These are phyloP conservation scores for Penicillium hordei DNA, from an alignment of 2,329 filamentous ascomycete genomes.

Conservation along the genomic window DNA sequence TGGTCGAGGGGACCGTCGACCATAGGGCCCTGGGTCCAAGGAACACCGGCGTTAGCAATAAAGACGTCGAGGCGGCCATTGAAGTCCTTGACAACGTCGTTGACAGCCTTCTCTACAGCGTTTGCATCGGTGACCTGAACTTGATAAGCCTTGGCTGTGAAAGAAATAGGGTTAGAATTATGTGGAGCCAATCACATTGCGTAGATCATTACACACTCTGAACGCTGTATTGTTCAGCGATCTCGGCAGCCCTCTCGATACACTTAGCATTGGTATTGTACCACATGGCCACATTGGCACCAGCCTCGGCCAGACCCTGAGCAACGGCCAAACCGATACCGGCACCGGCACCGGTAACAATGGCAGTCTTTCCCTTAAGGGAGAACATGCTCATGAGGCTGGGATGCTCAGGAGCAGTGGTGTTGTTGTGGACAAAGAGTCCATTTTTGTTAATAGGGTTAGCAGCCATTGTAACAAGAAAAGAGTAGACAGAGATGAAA, in stretches of 20 bases:
- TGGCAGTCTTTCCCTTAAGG: constrained; percentile 67
- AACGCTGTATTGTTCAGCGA: constrained; percentile 66
- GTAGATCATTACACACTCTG: constrained; percentile 45
- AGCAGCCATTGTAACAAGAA: constrained; percentile 33
- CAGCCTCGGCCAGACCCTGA: constrained; percentile 65
- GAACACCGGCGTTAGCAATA: constrained; percentile 74
- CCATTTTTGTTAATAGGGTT: constrained; percentile 42
- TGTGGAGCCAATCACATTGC: background rate
- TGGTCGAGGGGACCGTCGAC: constrained; percentile 64
- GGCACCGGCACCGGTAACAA: constrained; percentile 68
- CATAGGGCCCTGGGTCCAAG: constrained; percentile 68
- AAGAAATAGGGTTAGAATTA: constrained; percentile 4
- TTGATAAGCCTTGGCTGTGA: constrained; percentile 51
- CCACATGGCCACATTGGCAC: constrained; percentile 71
- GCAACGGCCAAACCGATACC: constrained; percentile 68
- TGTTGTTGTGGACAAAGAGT: constrained; percentile 60
- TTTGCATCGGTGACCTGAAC: constrained; percentile 48
- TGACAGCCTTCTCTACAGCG: constrained; percentile 44
- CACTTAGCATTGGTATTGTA: constrained; percentile 70
- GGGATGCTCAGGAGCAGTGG: constrained; percentile 44
- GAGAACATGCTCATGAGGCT: constrained; percentile 67
- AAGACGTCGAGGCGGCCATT: constrained; percentile 75
- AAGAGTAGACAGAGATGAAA: background rate
- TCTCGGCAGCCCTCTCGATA: constrained; percentile 59
- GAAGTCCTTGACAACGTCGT: constrained; percentile 59